Percentiles rank a stretch among this genome's conserved stretches.
Conservation (phyloP, 768 basidiomycete species). For the Hysterangium stoloniferum region DNA sequence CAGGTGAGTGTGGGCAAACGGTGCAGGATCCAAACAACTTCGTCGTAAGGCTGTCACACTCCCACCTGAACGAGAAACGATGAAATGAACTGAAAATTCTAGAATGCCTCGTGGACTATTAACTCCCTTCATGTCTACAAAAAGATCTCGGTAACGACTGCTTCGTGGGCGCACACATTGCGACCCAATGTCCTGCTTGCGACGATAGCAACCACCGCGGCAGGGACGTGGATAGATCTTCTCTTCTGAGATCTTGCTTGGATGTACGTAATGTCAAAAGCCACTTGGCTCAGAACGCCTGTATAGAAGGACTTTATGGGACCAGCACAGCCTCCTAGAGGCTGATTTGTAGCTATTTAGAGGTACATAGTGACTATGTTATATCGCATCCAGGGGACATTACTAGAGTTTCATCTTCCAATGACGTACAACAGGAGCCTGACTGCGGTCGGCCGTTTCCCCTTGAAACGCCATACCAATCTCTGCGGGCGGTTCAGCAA, state of each 20-base stretch:
- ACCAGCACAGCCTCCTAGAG: neutral
- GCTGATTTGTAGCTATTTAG: conserved; percentile 4
- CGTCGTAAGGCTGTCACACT: conserved; percentile 37
- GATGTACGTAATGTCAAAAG: neutral
- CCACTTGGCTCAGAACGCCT: neutral
- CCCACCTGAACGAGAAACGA: neutral
- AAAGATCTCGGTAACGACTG: conserved; percentile 40
- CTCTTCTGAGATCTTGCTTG: neutral
- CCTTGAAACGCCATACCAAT: conserved; percentile 14
- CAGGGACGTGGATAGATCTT: neutral
- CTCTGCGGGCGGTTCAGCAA: conserved; percentile 49
- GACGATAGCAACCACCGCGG: neutral
- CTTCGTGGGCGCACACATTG: neutral
- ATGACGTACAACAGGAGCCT: conserved; percentile 33
- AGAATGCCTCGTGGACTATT: conserved; percentile 81
- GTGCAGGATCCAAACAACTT: conserved; percentile 67
- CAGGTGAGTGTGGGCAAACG: conserved; percentile 59
- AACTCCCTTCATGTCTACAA: conserved; percentile 71
- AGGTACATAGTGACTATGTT: neutral
- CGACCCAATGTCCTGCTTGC: neutral
- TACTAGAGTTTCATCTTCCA: conserved; percentile 54
- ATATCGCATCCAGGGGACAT: neutral
- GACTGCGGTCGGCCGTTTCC: neutral
- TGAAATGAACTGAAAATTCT: conserved; percentile 9
- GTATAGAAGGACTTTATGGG: neutral